Evolutionary conservation across 208 protist genomes (phyloP).

Genomic region (Trypanosoma mega): DNA sequence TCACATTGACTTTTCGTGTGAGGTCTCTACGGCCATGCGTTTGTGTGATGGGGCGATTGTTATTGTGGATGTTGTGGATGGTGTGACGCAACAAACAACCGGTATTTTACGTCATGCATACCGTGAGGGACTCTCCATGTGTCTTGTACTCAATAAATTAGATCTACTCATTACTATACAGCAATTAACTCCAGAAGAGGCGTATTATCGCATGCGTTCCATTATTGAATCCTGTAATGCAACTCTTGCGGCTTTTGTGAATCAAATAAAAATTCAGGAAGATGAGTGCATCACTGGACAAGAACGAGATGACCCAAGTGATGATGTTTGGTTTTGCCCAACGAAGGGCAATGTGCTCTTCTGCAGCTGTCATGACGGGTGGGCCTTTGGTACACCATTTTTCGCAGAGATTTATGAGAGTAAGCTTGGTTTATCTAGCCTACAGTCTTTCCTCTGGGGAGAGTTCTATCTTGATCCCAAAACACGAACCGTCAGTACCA

Average conservation of each 20-base stretch:
- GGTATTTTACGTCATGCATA: constrained; percentile 97
- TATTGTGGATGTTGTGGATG: constrained; percentile 98
- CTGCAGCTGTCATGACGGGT: constrained; percentile 94
- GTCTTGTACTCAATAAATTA: constrained; percentile 99
- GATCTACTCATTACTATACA: constrained; percentile 96
- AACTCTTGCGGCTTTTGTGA: constrained; percentile 75
- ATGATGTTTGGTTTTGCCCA: constrained; percentile 96
- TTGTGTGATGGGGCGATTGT: constrained; percentile 97
- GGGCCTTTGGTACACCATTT: constrained; percentile 84
- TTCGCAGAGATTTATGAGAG: constrained; percentile 92
- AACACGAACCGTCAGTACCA: constrained; percentile 85
- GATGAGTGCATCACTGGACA: constrained; percentile 77
- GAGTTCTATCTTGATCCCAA: constrained; percentile 96
- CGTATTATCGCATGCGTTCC: constrained; percentile 90
- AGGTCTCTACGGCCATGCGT: constrained; percentile 97
- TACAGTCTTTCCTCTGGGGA: constrained; percentile 95
- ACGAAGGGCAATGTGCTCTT: constrained; percentile 98
- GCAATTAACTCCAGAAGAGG: constrained; percentile 88
- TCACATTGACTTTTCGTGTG: constrained; percentile 98
- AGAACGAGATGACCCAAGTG: constrained; percentile 62
- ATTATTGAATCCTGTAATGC: constrained; percentile 96
- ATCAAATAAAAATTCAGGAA: constrained; percentile 79
- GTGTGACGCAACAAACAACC: constrained; percentile 94
- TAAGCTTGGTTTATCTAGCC: constrained; percentile 66
- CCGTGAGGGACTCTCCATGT: constrained; percentile 93